Conservation (phyloP, 2,329 filamentous ascomycete species). For the Tricladium varicosporioides region DNA sequence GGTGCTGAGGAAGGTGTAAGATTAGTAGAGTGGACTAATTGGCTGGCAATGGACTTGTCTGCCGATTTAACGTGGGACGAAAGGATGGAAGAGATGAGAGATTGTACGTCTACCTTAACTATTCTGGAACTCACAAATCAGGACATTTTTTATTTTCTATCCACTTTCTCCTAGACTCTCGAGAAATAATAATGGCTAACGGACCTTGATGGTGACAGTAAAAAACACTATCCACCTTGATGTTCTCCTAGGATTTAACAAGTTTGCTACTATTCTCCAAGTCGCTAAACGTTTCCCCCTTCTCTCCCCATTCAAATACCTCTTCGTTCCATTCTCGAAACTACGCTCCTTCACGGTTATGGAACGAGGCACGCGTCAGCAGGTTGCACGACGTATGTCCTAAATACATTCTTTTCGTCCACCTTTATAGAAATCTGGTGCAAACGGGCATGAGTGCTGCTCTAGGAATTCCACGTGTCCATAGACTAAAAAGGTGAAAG, state of each 20-base stretch:
- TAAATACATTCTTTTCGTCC: no score
- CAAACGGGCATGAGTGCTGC: no score
- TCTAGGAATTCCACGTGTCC: no score
- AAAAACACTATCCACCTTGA: not conserved
- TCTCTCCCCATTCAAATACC: not conserved
- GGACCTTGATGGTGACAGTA: not conserved
- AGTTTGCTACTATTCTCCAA: not conserved
- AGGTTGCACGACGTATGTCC: not conserved
- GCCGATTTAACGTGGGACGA: slow-evolving; percentile 5
- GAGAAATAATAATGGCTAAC: no score
- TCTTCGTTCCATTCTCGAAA: not conserved
- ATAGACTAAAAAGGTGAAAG: no score
- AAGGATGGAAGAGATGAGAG: slow-evolving; percentile 8
- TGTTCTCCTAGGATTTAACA: not conserved
- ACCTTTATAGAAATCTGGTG: no score
- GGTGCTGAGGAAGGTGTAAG: not conserved
- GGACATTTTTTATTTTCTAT: no score
- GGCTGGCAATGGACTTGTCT: slow-evolving; percentile 11
- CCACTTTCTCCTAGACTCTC: no score
- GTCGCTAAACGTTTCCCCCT: not conserved
- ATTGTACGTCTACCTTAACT: not conserved
- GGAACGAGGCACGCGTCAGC: not conserved
- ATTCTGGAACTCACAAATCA: no score
- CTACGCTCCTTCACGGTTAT: not conserved
- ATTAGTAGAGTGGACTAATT: slow-evolving; percentile 5